These are phyloP conservation scores for Leucaena leucocephala DNA, from an alignment of 306 rosid genomes.

Conservation along the genomic window DNA sequence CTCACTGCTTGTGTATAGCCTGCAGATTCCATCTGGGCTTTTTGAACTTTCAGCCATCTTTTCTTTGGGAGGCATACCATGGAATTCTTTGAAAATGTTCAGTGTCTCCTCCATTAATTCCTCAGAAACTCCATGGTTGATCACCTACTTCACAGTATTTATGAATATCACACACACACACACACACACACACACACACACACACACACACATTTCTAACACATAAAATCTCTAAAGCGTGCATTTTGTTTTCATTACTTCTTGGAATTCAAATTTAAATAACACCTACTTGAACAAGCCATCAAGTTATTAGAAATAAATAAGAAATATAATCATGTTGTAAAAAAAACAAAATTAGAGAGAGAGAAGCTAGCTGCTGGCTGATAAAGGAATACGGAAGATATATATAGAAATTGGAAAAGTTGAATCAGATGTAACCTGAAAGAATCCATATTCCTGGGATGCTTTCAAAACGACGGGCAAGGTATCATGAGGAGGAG, in stretches of 20 bases:
- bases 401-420: background rate
- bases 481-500: background rate
- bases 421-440: background rate
- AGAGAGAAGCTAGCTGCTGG: background rate
- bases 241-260: background rate
- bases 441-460: background rate
- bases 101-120: background rate
- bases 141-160: background rate
- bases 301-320: too few relatives aligned
- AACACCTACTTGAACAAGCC: background rate
- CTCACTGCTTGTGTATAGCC: background rate
- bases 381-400: too few relatives aligned
- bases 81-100: background rate
- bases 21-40: background rate
- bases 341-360: background rate
- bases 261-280: background rate
- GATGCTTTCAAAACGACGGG: background rate
- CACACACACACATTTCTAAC: too few relatives aligned
- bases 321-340: background rate
- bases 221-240: background rate
- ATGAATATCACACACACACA: background rate
- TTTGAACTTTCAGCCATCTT: background rate
- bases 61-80: background rate
- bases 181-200: too few relatives aligned
- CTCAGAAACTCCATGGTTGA: background rate